Evolutionary conservation across 176 grass and related monocot genomes (phyloP), one percentile per base, ranked within the genome.

Genomic region (Oryza brachyantha): DNA sequence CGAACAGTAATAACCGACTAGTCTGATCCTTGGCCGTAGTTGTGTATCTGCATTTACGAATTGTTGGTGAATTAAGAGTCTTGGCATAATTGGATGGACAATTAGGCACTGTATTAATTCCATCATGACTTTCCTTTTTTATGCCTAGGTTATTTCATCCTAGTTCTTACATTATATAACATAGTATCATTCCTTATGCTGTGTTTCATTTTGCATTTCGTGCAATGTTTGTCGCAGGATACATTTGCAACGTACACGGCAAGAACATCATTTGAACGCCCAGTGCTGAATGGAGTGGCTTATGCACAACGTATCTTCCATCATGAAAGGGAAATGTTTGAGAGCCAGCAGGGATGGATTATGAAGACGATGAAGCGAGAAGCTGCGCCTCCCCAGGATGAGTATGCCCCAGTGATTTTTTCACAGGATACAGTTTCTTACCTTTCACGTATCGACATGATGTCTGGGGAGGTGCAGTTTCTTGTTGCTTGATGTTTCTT

Each of bases 401-500:
- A 98, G 67, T 98, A 98, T 21, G 95, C 95, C 8, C 82, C 95
- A 0, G 95, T 98, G 64, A 94, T 98, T 83, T 98, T 90, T 85
- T 92, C 85, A 28, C 95, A 98, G 83, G 89, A 98, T 40, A 92
- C 95, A 0, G 70, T 98, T 58, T 94, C 92, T 26, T 93, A 98
- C 68, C 91, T 98, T 70, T 87, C 84, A 8, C 89, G 80, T 62
- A 79, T 98, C 16, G 95, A 98, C 74, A 98, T 98, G 92, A 98
- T 98, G 92, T 98, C 92, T 48, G 95, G 92, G 40, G 90, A 94
- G 89, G 95, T 94, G 27, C 0, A 9, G 16, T 68, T 60, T 81
- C 32, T 65, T 80, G 10, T 75, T 55, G 75, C 29, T 36, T 45
- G 46, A 46, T 61, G 37, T 17, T 70, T 80, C 42, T 36, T 48